Evolutionary conservation across 129 eudicot genomes (phyloP), one percentile per base, ranked within the genome.

Genomic region (Flaveria brownii): DNA sequence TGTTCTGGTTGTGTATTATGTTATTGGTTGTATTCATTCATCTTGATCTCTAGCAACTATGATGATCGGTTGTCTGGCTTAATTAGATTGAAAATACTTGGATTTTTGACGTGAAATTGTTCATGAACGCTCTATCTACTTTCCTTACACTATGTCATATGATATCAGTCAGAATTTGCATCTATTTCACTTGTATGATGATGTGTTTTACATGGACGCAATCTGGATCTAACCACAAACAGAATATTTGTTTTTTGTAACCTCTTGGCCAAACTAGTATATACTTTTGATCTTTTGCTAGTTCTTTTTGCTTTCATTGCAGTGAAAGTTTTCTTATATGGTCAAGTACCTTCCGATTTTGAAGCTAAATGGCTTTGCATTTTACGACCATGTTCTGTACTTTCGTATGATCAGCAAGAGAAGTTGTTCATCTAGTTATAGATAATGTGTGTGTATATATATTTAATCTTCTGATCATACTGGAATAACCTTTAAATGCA

Each of bases 151-250:
- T 57, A 25, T 25, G 26, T 57, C 10, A 63, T 39, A 50, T 52
- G 16, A 36, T 36, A 36, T 36, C 7, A 36, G 41, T 36, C 60
- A 63, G 13, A 49, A 36, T 39, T 12, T 63, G 56, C 51, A 23
- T 5, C 78, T 72, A 72, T 36, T 61, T 79, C 73, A 79, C 64
- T 49, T 46, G 14, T 46, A 59, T 64, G 63, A 70, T 30, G 49
- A 77, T 60, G 69, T 60, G 71, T 51, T 79, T 79, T 49, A 72
- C 73, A 28, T 79, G n/a, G 73, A 51, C 26, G 14, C 16, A 50
- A 26, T 64, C 12, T 52, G 64, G 67, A 63, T 61, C 52, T 41
- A 71, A 49, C 14, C 64, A 79, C 77, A 59, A 14, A 42, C 73
- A 79, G 36, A 63, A 64, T 64, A n/a, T 43, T 17, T 33, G 43